phyloP scores from a whole-genome alignment of 2,329 filamentous ascomycete genomes.

The Colletotrichum costaricense region DNA sequence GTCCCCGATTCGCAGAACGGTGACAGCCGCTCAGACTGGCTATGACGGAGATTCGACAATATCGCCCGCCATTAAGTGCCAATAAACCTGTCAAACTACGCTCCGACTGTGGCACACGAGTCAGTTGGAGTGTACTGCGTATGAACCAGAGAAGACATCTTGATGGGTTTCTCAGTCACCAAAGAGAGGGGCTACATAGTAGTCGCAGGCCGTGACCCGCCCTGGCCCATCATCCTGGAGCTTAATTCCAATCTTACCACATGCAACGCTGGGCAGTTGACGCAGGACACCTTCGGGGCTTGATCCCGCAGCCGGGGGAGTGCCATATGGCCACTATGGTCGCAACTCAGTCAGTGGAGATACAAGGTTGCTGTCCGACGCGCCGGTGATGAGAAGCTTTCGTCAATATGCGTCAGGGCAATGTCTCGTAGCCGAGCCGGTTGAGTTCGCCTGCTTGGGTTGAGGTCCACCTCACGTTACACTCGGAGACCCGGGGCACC shows the following conservation, averaged over 20 bases:
- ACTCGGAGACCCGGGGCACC: slow-evolving; percentile 31
- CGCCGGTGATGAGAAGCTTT: slow-evolving; percentile 32
- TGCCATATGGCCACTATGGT: not conserved
- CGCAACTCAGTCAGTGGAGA: slow-evolving; percentile 20
- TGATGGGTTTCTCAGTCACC: slow-evolving; percentile 6
- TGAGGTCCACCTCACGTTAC: slow-evolving; percentile 31
- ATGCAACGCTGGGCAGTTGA: slow-evolving; percentile 5
- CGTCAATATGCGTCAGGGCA: slow-evolving; percentile 29
- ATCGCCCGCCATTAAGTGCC: slow-evolving; percentile 16
- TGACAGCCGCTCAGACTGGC: slow-evolving; percentile 3
- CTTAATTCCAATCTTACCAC: slow-evolving; percentile 23
- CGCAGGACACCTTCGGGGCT: not conserved
- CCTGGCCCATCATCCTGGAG: slow-evolving; percentile 12
- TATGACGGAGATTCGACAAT: slow-evolving; percentile 21
- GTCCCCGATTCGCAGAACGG: not conserved
- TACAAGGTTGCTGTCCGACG: slow-evolving; percentile 13
- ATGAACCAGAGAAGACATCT: slow-evolving; percentile 18
- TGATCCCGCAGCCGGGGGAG: slow-evolving; percentile 3
- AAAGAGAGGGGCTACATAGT: not conserved
- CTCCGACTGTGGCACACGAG: slow-evolving; percentile 12
- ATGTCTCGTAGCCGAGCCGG: slow-evolving; percentile 4
- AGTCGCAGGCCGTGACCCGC: slow-evolving; percentile 1
- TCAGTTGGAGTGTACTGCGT: slow-evolving; percentile 14
- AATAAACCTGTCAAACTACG: slow-evolving; percentile 27
- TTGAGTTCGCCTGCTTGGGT: slow-evolving; percentile 21